Evolutionary conservation across 805 yeast species (phyloP).

Genomic region (Teunomyces tritomae): DNA sequence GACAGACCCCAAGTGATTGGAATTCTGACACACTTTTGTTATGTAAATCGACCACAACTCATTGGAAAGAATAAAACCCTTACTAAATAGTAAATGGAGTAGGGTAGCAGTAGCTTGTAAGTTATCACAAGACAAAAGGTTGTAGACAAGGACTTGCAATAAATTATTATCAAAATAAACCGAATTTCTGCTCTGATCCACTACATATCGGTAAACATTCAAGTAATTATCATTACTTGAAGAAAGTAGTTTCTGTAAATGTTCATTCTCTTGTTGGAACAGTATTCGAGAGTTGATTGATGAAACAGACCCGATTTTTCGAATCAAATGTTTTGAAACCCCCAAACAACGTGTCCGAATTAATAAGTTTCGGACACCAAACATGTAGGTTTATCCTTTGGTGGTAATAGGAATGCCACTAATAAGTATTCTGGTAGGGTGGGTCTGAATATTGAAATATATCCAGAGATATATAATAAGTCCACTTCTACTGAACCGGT

Average conservation of each 20-base stretch:
- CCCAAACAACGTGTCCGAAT: not conserved
- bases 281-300: not conserved
- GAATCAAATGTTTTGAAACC: not conserved
- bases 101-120: conserved; percentile 24
- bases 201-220: conserved; percentile 8
- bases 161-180: conserved; percentile 11
- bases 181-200: conserved; percentile 3
- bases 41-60: conserved; percentile 35
- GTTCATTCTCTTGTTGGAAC: not conserved
- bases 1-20: conserved; percentile 29
- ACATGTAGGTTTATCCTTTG: not conserved
- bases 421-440: no score
- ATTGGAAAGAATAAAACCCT: conserved; percentile 22
- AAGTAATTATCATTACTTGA: not conserved
- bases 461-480: not conserved
- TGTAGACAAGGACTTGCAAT: conserved; percentile 21
- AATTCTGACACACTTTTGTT: conserved; percentile 19
- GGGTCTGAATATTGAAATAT: not conserved
- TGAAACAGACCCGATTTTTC: not conserved
- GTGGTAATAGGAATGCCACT: not conserved
- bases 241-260: not conserved
- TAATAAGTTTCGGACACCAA: not conserved
- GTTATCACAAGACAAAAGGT: conserved; percentile 17
- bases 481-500: not conserved
- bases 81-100: conserved; percentile 22